Evolutionary conservation across 176 grass and related monocot species (phyloP).

Genomic region (Musa itinerans): DNA sequence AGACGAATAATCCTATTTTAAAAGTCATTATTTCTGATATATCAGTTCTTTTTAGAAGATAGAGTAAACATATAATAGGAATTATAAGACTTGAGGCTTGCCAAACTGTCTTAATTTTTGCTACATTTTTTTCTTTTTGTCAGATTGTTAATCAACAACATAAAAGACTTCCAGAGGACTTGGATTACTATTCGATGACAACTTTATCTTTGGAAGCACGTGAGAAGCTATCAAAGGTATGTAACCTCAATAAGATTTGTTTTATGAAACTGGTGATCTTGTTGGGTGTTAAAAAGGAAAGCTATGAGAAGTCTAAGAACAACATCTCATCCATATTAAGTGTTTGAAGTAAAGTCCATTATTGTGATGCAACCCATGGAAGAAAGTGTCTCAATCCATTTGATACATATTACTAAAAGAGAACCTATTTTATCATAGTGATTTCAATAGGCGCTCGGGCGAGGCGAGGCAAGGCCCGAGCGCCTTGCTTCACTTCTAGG

Average conservation of each 20-base stretch:
- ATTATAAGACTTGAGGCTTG: not conserved
- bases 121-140: conserved; percentile 1
- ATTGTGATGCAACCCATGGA: no score
- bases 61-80: not conserved
- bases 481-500: no score
- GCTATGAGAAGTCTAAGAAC: not conserved
- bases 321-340: no score
- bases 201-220: conserved; percentile 86
- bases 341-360: no score
- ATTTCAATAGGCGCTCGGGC: no score
- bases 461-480: no score
- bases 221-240: conserved; percentile 96
- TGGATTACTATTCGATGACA: conserved; percentile 86
- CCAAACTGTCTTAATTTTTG: not conserved
- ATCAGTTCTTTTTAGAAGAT: not conserved
- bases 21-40: not conserved
- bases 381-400: no score
- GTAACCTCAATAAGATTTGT: not conserved
- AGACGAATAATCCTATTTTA: not conserved
- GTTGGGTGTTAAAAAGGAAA: not conserved
- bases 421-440: no score
- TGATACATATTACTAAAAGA: no score
- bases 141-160: conserved; percentile 97
- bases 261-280: not conserved
- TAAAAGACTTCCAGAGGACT: conserved; percentile 69